Percentiles rank a stretch among this genome's conserved stretches.
phyloP scores from a whole-genome alignment of 352 stramenopile genomes.

The Phytophthora aleatoria region DNA sequence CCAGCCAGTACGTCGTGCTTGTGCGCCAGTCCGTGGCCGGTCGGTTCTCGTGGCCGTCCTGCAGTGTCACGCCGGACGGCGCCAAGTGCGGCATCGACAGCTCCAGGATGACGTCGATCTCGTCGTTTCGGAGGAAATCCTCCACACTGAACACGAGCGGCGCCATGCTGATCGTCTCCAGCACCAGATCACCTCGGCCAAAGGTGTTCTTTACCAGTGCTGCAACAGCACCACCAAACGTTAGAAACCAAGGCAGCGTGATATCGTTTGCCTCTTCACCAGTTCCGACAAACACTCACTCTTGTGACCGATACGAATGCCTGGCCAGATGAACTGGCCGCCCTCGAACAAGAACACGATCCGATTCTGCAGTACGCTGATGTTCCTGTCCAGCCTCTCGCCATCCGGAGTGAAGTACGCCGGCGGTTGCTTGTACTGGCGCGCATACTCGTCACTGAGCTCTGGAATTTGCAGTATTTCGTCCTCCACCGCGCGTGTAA shows the following conservation, averaged over 20 bases:
- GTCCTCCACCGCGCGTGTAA: constrained; percentile 44
- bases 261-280: not conserved
- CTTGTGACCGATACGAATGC: constrained; percentile 67
- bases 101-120: constrained; percentile 77
- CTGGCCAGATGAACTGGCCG: constrained; percentile 79
- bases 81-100: constrained; percentile 66
- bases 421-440: constrained; percentile 72
- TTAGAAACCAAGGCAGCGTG: not conserved
- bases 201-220: constrained; percentile 48
- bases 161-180: constrained; percentile 69
- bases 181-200: constrained; percentile 47
- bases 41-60: constrained; percentile 69
- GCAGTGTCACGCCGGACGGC: constrained; percentile 62
- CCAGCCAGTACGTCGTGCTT: constrained; percentile 78
- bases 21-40: constrained; percentile 75
- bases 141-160: constrained; percentile 76
- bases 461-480: constrained; percentile 43
- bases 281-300: constrained; percentile 33
- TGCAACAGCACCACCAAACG: constrained; percentile 17
- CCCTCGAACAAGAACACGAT: constrained; percentile 80
- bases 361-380: constrained; percentile 41
- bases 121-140: constrained; percentile 74
- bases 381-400: constrained; percentile 48
- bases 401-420: constrained; percentile 69
- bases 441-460: constrained; percentile 25